Base-by-base conservation (phyloP, 23 red algal genomes). In the Gracilaria caudata region DNA sequence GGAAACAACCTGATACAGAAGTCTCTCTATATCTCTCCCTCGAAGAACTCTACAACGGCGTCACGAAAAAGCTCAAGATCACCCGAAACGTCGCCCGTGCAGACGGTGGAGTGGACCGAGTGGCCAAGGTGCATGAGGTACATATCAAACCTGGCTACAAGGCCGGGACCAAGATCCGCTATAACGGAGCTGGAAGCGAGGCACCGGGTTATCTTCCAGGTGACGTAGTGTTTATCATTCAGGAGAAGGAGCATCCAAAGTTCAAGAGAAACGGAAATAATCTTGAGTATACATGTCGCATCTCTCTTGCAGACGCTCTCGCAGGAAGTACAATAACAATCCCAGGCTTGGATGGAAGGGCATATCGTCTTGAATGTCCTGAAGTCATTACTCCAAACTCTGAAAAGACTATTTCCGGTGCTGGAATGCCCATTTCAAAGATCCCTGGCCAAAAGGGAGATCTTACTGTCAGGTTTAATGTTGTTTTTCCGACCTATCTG, bases 391-490 rank as follows among this genome's bases (percentile, higher is more conserved):
- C 38, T 53, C 97, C 97, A 3, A 86, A 92, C 47, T 68, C 91
- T 38, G 86, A 79, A 24, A 99, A 93, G 60, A 83, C 85, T n/a
- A 91, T 99, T 20, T 66, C 59, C 24, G 91, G 82, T 16, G 86
- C 77, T 35, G 97, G 97, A 21, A 96, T 99, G 93, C 97, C 97
- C 1, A 98, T 94, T 13, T 94, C 82, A 29, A 94, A 94, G 91
- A 81, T 51, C 23, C 85, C 94, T 29, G 86, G 91, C 49, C 60
- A 95, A 59, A 78, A 60, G 35, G 97, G 97, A 61, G 93, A 99
- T 51, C 60, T 99, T 17, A 61, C 92, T 39, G 78, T 99, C 71
- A 79, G 78, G 64, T 99, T 95, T 53, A 78, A 94, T 32, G 55
- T 99, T 54, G 47, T 81, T 35, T 99, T 99, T 88, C 97, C 97